These are phyloP conservation scores for Daldinia sp. DNA, from an alignment of 2,329 filamentous ascomycete species.

Conservation along the genomic window DNA sequence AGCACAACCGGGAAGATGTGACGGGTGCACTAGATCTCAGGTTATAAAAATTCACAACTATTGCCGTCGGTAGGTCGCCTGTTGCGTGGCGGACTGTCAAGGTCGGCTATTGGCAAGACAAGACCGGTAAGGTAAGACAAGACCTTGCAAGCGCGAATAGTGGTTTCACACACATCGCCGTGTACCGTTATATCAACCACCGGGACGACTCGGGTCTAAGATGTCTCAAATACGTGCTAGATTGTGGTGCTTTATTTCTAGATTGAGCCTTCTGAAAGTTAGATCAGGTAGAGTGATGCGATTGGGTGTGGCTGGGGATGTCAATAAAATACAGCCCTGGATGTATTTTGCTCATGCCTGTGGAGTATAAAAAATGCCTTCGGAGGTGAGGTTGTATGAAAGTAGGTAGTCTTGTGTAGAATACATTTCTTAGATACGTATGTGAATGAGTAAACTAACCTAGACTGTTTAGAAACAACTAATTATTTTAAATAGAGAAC, in stretches of 20 bases:
- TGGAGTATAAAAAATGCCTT: too few relatives aligned
- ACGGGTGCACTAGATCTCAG: neutral
- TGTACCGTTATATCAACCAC: too few relatives aligned
- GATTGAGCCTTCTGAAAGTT: neutral
- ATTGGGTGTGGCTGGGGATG: neutral
- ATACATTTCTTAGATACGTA: too few relatives aligned
- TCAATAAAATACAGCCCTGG: neutral
- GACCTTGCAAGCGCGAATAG: conserved; percentile 3
- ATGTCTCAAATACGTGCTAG: neutral
- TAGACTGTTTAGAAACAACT: too few relatives aligned
- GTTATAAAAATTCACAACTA: neutral
- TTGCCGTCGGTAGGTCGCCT: conserved; percentile 1
- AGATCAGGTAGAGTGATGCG: neutral
- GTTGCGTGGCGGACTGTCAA: conserved; percentile 9
- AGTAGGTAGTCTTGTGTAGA: too few relatives aligned
- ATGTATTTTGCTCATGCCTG: too few relatives aligned
- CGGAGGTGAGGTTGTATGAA: too few relatives aligned
- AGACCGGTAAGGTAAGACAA: conserved; percentile 24
- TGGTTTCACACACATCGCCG: neutral
- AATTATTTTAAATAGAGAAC: too few relatives aligned
- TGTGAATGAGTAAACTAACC: too few relatives aligned
- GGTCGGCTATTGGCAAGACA: conserved; percentile 25
- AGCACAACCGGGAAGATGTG: neutral
- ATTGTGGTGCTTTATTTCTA: neutral
- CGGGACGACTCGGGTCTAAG: neutral